A percentile compares a stretch with the other conserved stretches of the same genome.
Conservation (phyloP, 306 rosid species). For the Luffa acutangula region DNA sequence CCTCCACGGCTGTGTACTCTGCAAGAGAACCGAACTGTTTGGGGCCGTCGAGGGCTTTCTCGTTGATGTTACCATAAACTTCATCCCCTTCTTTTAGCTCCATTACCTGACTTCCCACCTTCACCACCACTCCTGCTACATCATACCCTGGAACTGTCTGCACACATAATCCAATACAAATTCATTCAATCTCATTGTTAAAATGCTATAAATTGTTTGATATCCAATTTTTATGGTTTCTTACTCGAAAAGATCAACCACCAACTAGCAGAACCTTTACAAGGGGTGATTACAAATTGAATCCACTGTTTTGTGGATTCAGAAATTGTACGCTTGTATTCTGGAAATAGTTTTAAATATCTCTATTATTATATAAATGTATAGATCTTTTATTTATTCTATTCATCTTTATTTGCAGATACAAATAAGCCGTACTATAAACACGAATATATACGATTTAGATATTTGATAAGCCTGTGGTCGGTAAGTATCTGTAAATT, state of each 20-base stretch:
- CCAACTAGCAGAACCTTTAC: not conserved
- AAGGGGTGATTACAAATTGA: not conserved
- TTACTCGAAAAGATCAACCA: not conserved
- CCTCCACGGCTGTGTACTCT: constrained; percentile 89
- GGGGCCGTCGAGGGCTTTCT: constrained; percentile 84
- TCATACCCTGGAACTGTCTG: constrained; percentile 97
- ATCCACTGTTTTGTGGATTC: not conserved
- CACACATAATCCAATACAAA: not conserved
- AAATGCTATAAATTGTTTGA: not conserved
- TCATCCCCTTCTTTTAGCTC: constrained; percentile 78
- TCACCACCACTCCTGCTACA: constrained; percentile 83
- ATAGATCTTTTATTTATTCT: not conserved
- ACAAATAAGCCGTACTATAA: too few relatives aligned
- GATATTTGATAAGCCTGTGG: too few relatives aligned
- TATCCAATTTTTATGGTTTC: not conserved
- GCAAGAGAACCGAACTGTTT: constrained; percentile 83
- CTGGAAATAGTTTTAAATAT: not conserved
- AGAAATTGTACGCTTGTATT: not conserved
- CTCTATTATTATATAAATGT: not conserved
- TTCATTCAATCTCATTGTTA: not conserved
- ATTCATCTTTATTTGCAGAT: not conserved
- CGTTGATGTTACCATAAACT: constrained; percentile 75
- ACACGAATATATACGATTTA: too few relatives aligned
- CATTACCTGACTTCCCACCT: constrained; percentile 67
- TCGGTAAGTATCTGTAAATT: too few relatives aligned